Evolutionary conservation across 1,284 basidiomycete species (phyloP), one percentile per base, ranked within the genome.

Genomic region (Trametes sp.): DNA sequence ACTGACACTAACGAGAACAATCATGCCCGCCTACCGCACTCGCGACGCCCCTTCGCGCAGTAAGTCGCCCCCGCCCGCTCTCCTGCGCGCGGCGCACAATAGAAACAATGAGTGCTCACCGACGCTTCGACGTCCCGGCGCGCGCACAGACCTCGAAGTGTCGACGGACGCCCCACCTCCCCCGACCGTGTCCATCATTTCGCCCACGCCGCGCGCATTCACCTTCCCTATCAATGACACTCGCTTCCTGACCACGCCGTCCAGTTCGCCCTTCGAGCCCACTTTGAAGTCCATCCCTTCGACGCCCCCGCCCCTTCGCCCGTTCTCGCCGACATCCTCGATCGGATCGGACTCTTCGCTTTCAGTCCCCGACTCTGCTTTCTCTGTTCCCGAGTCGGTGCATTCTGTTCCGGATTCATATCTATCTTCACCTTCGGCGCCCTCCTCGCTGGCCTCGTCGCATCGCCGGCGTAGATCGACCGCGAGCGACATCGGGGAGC

Each of bases 161-260:
- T 83, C 84, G 73, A 86, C 87, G 75, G 85, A 87, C 76, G 80
- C 82, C 66, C 82, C 81, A 44, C 82, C 80, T 64, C 78, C 80
- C 63, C 89, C 88, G n/a, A 78, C 83, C 42, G 76, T 90, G 65
- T 77, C 85, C 68, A 87, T 92, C 76, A 77, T 89, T 75, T 88
- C 89, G 28, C 89, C 89, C 54, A 92, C 89, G 75, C 89, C 90
- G 75, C 88, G 90, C 80, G 85, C 90, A 74, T 85, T 87, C 77
- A 82, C 85, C 58, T 91, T 92, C 80, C 86, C 88, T 78, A 75
- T 80, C 65, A 81, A 83, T 74, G 79, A 87, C 87, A 82, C 82
- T 85, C 87, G 85, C 80, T 88, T 82, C 78, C 80, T 85, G 53
- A 86, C 87, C 0, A 56, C 66, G 66, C 87, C 87, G 59, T 84